These are phyloP conservation scores for Acorus calamus DNA, from an alignment of 106 monocot genomes.

Conservation along the genomic window DNA sequence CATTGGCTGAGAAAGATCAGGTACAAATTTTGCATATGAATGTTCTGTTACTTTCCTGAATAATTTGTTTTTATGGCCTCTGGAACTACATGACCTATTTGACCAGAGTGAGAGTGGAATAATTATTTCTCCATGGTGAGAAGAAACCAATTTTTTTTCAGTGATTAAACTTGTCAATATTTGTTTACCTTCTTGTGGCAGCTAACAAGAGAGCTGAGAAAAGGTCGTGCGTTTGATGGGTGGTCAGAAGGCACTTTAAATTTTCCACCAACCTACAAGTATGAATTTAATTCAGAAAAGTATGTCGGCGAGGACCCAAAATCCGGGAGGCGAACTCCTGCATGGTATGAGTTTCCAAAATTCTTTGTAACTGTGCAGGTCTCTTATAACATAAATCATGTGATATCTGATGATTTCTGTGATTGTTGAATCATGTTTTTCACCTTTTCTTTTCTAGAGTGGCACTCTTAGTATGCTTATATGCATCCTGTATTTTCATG, in stretches of 20 bases:
- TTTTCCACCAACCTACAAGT: slow-evolving; percentile 92
- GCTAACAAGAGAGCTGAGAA: slow-evolving; percentile 65
- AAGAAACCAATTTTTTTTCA: neutral
- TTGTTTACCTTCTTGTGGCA: slow-evolving; percentile 5
- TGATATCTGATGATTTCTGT: too few relatives aligned
- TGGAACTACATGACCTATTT: neutral
- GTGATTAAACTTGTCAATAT: too few relatives aligned
- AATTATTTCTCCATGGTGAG: neutral
- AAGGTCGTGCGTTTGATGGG: slow-evolving; percentile 77
- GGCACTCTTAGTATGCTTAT: too few relatives aligned
- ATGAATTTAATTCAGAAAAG: slow-evolving; percentile 46
- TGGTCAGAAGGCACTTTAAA: slow-evolving; percentile 78
- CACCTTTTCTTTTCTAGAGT: too few relatives aligned
- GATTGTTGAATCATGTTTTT: too few relatives aligned
- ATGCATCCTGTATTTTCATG: too few relatives aligned
- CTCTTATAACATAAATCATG: too few relatives aligned
- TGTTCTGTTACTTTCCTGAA: too few relatives aligned
- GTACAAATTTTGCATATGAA: slow-evolving; percentile 11
- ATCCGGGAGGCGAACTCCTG: slow-evolving; percentile 72
- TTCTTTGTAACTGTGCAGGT: too few relatives aligned
- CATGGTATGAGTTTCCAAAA: slow-evolving; percentile 59
- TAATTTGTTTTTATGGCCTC: too few relatives aligned
- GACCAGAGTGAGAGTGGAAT: neutral
- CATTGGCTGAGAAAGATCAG: slow-evolving; percentile 66
- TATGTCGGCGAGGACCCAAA: slow-evolving; percentile 57